Percentiles rank a stretch among this genome's conserved stretches.
phyloP scores from a whole-genome alignment of 202 grass and related monocot species.

The Setaria italica region DNA sequence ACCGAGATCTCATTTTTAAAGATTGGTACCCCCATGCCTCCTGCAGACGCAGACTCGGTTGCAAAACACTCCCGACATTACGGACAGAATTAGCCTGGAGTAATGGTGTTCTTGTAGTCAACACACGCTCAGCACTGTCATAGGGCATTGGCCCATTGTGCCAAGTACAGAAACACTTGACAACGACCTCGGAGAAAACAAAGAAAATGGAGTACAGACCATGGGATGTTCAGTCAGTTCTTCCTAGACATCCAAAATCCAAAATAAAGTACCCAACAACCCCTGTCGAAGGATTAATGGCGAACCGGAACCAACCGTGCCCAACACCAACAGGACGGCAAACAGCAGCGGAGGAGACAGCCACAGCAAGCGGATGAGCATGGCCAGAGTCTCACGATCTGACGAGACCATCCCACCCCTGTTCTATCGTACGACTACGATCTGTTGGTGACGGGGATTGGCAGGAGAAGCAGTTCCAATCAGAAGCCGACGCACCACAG shows the following conservation, averaged over 20 bases:
- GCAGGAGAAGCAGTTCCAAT: conserved; percentile 8
- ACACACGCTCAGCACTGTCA: neutral
- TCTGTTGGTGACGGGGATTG: neutral
- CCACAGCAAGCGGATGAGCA: neutral
- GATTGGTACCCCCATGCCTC: neutral
- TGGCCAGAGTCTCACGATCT: neutral
- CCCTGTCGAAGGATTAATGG: neutral
- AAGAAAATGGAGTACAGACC: neutral
- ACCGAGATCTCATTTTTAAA: neutral
- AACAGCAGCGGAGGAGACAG: neutral
- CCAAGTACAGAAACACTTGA: neutral
- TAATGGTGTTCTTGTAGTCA: neutral
- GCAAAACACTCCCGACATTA: neutral
- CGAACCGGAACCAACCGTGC: neutral
- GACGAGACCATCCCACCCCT: neutral
- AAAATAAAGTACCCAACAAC: neutral
- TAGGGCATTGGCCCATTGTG: neutral
- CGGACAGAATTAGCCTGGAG: neutral
- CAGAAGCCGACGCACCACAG: neutral
- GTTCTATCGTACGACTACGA: neutral
- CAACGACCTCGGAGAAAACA: neutral
- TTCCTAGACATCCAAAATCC: neutral
- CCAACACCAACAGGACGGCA: neutral
- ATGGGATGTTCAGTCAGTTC: neutral
- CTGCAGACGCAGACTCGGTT: neutral